Evolutionary conservation across 768 basidiomycete genomes (phyloP), one percentile per base, ranked within the genome.

Genomic region (Lentinula aciculospora): DNA sequence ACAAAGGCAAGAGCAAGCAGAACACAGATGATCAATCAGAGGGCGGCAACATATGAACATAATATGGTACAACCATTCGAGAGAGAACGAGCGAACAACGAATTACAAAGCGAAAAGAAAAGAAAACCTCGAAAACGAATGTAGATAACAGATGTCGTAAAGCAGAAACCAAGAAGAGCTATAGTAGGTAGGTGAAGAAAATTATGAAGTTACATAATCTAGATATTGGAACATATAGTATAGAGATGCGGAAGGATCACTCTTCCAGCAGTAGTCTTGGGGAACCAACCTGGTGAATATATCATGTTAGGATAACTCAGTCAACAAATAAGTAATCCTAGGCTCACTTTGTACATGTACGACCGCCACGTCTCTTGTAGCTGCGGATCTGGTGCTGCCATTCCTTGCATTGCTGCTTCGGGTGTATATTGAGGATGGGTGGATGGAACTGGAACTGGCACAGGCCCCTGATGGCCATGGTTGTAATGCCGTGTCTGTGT

Each of bases 361-460:
- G 80, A 75, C 66, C 80, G 78, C 86, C 86, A 89, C 9, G 85
- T 86, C 69, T 87, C 86, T 68, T 84, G 82, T 56, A 86, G 62
- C 47, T 79, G 75, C 50, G 74, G 71, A 65, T 84, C 83, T 54
- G 83, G 81, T 29, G 78, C 78, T 8, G 77, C 78, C 53, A 80
- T 76, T 0, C 77, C 79, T 13, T 71, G 69, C 62, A 79, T 64
- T 10, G 75, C 78, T 40, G 66, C 74, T 17, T 74, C 74, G 3
- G 79, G 79, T 0, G 81, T 76, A 60, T 83, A 82, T 34, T 76
- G 74, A 49, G 77, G 61, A 61, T 66, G 29, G 54, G 69, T 34
- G 55, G 63, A 46, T 57, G 62, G 48, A 60, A 62, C 6, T 54
- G 58, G 54, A 45, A 48, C 55, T 46, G 59, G 58, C 27, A 58